phyloP scores from a whole-genome alignment of 768 basidiomycete species.

The Trametes gibbosa region DNA sequence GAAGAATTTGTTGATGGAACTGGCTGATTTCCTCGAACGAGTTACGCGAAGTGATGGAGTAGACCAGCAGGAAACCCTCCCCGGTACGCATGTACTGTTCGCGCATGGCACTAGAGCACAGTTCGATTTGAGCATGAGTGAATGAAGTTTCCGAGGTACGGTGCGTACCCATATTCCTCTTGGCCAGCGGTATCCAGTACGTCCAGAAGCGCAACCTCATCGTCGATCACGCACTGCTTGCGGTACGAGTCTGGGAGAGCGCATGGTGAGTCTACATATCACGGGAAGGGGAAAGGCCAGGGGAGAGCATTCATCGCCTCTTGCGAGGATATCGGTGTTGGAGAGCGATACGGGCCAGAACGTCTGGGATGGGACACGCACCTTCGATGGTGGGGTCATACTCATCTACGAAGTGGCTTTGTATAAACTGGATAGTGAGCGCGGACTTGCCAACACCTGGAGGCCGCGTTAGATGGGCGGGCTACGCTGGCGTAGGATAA shows the following conservation, averaged over 20 bases:
- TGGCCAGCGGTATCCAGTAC: constrained; percentile 97
- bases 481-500: neutral
- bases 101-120: constrained; percentile 81
- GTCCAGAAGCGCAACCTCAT: constrained; percentile 96
- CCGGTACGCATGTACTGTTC: constrained; percentile 99
- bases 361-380: constrained; percentile 28
- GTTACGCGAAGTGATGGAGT: constrained; percentile 96
- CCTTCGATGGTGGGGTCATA: constrained; percentile 96
- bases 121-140: neutral
- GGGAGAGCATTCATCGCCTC: neutral
- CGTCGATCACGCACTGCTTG: constrained; percentile 96
- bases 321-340: neutral
- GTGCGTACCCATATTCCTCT: constrained; percentile 95
- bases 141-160: too few species aligned
- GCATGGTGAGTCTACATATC: neutral
- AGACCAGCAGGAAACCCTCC: constrained; percentile 96
- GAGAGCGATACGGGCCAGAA: neutral
- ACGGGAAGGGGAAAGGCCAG: neutral
- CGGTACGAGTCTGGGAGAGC: constrained; percentile 81
- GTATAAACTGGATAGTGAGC: constrained; percentile 97
- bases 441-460: constrained; percentile 82
- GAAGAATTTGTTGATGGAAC: constrained; percentile 94
- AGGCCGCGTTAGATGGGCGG: neutral
- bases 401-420: constrained; percentile 90
- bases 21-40: constrained; percentile 97